A percentile compares a stretch with the other conserved stretches of the same genome.
phyloP scores from a whole-genome alignment of 306 rosid genomes.

The Trifolium subterraneum region DNA sequence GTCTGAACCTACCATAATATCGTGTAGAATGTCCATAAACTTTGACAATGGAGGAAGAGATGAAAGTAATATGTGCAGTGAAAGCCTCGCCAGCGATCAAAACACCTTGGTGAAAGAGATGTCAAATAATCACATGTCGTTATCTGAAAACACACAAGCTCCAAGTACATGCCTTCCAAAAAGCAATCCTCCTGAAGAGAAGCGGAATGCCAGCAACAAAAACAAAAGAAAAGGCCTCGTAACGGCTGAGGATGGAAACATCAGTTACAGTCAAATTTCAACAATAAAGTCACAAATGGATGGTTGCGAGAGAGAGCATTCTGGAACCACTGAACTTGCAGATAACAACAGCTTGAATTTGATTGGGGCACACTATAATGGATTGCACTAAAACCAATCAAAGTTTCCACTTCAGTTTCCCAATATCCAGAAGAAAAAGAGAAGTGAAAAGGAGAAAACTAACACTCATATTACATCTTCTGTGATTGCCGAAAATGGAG shows the following conservation, averaged over 20 bases:
- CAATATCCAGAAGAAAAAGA: constrained; percentile 56
- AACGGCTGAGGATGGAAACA: constrained; percentile 43
- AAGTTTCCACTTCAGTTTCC: constrained; percentile 48
- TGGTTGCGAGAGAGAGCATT: constrained; percentile 47
- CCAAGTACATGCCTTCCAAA: constrained; percentile 34
- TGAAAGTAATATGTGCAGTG: constrained; percentile 40
- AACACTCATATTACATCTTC: constrained; percentile 37
- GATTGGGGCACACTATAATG: constrained; percentile 49
- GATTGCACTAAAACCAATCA: constrained; percentile 44
- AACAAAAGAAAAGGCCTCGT: constrained; percentile 39
- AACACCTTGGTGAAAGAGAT: constrained; percentile 38
- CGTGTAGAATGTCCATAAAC: constrained; percentile 58
- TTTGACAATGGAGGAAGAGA: constrained; percentile 48
- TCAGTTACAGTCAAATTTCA: constrained; percentile 43
- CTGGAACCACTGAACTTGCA: constrained; percentile 36
- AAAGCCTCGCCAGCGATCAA: constrained; percentile 39
- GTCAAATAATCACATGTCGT: constrained; percentile 34
- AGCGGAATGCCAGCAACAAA: constrained; percentile 35
- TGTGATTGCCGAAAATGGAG: constrained; percentile 36
- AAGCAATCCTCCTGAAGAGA: constrained; percentile 30
- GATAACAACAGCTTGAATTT: constrained; percentile 47
- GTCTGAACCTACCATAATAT: constrained; percentile 42
- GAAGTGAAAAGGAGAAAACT: constrained; percentile 52
- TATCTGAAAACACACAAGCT: constrained; percentile 39
- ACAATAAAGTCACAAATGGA: constrained; percentile 32